A percentile compares a stretch with the other conserved stretches of the same genome.
Conservation (phyloP, 106 monocot species). For the Acanthochlamys bracteata region DNA sequence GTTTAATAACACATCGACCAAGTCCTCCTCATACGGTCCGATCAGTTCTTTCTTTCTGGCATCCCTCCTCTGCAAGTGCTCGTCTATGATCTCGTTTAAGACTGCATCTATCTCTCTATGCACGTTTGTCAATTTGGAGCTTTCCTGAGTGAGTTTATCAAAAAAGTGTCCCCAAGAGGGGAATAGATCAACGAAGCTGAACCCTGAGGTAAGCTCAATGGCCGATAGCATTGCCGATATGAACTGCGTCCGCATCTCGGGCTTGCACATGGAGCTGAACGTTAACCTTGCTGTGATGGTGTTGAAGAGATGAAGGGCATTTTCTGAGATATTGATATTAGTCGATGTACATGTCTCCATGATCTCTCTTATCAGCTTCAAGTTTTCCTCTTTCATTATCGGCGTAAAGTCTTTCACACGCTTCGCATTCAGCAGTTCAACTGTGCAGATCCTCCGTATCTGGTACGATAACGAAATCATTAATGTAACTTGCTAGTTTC, state of each 20-base stretch:
- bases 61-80: conserved; percentile 17
- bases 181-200: no score
- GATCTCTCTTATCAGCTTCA: conserved; percentile 3
- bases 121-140: no score
- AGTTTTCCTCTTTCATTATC: conserved; percentile 26
- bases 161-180: no score
- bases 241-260: no score
- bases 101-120: not conserved
- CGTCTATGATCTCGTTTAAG: conserved; percentile 21
- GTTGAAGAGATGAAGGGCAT: no score
- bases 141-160: no score
- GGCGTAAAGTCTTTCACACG: conserved; percentile 13
- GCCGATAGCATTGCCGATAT: no score
- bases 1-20: conserved; percentile 18
- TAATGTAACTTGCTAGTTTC: no score
- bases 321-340: conserved; percentile 18
- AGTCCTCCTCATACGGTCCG: not conserved
- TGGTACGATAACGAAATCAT: no score
- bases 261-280: no score
- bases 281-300: no score
- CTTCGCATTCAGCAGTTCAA: conserved; percentile 15
- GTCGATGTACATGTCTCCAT: not conserved
- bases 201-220: no score
- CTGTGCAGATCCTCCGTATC: conserved; percentile 7
- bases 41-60: not conserved